These are phyloP conservation scores for Penicillium capsulatum DNA, from an alignment of 2,329 filamentous ascomycete genomes.

Conservation along the genomic window DNA sequence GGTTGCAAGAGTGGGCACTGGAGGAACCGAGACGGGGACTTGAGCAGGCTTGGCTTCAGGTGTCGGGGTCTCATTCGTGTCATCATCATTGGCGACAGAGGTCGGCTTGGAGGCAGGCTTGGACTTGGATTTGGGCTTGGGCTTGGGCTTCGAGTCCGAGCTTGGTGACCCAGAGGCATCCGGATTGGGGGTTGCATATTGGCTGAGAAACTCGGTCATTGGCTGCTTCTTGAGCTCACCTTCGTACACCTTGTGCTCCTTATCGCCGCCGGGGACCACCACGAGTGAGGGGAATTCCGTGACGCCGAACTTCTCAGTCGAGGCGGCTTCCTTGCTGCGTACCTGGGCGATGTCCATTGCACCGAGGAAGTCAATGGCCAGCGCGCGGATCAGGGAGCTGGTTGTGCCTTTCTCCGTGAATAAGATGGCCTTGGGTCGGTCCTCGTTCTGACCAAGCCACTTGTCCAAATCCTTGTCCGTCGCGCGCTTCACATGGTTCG, in stretches of 20 bases:
- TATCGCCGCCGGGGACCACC: conserved; percentile 67
- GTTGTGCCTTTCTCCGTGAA: conserved; percentile 93
- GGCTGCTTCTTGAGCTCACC: conserved; percentile 81
- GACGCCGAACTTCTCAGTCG: conserved; percentile 70
- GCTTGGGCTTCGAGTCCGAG: conserved; percentile 36
- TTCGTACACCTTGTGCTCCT: conserved; percentile 67
- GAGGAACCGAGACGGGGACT: conserved; percentile 54
- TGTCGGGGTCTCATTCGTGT: conserved; percentile 41
- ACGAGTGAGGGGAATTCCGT: conserved; percentile 74
- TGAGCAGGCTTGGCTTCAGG: conserved; percentile 44
- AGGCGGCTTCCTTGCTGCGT: conserved; percentile 70
- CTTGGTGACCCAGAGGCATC: conserved; percentile 55
- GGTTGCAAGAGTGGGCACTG: conserved; percentile 63
- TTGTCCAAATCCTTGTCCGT: conserved; percentile 72
- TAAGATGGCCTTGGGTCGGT: conserved; percentile 76
- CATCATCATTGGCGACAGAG: conserved; percentile 43
- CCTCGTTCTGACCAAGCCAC: conserved; percentile 66
- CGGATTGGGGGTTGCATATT: conserved; percentile 73
- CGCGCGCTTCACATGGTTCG: conserved; percentile 80
- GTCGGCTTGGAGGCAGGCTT: conserved; percentile 44
- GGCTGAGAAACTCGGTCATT: conserved; percentile 76
- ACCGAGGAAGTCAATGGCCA: conserved; percentile 88
- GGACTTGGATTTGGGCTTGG: conserved; percentile 37
- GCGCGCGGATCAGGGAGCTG: conserved; percentile 72
- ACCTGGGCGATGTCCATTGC: conserved; percentile 77